Percentiles rank a stretch among this genome's conserved stretches.
Conservation (phyloP, 106 monocot species). For the Acanthochlamys bracteata region DNA sequence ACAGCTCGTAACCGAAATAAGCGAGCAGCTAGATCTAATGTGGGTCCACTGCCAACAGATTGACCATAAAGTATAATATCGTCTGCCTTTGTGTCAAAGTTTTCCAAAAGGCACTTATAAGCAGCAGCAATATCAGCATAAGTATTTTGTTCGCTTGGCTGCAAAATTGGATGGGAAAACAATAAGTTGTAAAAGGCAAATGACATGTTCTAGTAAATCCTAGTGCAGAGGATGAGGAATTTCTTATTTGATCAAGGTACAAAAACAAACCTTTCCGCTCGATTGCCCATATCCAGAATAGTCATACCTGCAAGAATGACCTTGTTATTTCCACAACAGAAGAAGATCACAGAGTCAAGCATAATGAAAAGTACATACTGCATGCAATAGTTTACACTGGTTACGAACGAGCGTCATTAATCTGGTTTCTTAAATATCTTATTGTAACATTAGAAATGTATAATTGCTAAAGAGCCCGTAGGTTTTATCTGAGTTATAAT, state of each 20-base stretch:
- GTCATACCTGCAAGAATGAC: slow-evolving; percentile 31
- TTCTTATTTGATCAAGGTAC: not conserved
- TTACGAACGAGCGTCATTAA: not conserved
- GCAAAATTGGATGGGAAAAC: slow-evolving; percentile 1
- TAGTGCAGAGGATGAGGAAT: not conserved
- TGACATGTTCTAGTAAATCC: not conserved
- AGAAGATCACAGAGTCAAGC: too few relatives aligned
- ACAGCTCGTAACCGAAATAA: slow-evolving; percentile 31
- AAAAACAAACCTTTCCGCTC: slow-evolving; percentile 33
- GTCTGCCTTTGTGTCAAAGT: slow-evolving; percentile 30
- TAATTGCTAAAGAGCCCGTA: too few relatives aligned
- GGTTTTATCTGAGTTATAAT: too few relatives aligned
- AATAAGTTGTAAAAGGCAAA: not conserved
- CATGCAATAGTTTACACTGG: not conserved
- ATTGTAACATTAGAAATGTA: too few relatives aligned
- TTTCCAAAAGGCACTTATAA: slow-evolving; percentile 33
- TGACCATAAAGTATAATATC: slow-evolving; percentile 48
- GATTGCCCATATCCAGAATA: slow-evolving; percentile 50
- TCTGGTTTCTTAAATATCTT: not conserved
- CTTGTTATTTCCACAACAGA: not conserved
- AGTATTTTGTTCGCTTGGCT: slow-evolving; percentile 44
- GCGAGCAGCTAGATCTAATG: slow-evolving; percentile 36
- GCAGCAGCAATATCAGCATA: slow-evolving; percentile 45
- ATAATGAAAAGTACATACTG: too few relatives aligned
- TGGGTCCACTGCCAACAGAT: slow-evolving; percentile 51